Base-by-base conservation (phyloP, 176 grass and related monocot species). In the Oryza punctata region DNA sequence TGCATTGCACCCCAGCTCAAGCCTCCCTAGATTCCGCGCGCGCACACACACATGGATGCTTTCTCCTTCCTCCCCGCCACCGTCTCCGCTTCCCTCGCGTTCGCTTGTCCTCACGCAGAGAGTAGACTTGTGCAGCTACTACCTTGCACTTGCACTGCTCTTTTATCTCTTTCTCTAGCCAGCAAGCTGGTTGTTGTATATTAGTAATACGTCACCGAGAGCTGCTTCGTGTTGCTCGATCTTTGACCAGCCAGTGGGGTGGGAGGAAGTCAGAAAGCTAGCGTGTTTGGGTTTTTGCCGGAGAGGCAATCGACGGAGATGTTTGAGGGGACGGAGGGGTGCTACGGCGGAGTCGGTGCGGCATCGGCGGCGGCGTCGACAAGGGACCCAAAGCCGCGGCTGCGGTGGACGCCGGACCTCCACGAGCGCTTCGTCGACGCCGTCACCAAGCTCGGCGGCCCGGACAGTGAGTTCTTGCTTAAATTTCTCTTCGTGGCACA, bases 341-440 rank as follows among this genome's bases (percentile, higher is more conserved):
- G 49, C 69, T 61, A 68, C 46, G 65, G 67, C 37, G 78, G 81
- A 19, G 65, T 57, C 40, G 9, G 40, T 10, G 40, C 40, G 7
- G 45, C 21, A 4, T 50, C 60, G 6, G 63, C 65, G 61, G 46
- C 71, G 82, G 35, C 73, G 81, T n/a, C 88, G 21, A 7, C 21
- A 13, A 67, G 82, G 50, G 92, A 95, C 24, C 87, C 89, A 6
- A 98, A 91, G 78, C 95, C 85, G 24, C 75, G 95, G 28, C 82
- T 98, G 76, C 82, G 95, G 70, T 98, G 95, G 95, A 95, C 95
- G 70, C 95, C 95, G 12, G 92, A 98, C 6, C 95, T 98, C 87
- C 95, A 98, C 63, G 79, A 88, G 25, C 92, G 92, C 65, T 98
- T 98, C 63, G 95, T 98, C 14, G 82, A 93, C 66, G 95, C 95